Conservation (phyloP, 495 filamentous ascomycete species). For the Xylaria telfairii region DNA sequence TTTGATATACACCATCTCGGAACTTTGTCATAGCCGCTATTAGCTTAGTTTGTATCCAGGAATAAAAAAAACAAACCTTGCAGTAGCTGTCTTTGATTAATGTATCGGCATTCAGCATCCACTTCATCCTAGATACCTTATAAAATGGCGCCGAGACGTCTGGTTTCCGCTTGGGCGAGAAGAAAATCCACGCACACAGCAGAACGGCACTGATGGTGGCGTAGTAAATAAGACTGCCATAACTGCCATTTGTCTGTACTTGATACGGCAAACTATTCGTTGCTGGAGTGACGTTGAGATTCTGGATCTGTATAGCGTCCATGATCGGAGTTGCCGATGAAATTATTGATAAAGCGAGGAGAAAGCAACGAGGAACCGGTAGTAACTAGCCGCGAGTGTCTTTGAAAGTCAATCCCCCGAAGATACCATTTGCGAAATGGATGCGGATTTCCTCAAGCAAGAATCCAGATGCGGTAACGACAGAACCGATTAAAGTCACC, state of each 20-base stretch:
- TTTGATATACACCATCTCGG: constrained; percentile 42
- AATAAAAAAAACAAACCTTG: constrained; percentile 31
- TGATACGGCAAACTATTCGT: constrained; percentile 28
- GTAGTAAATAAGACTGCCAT: constrained; percentile 40
- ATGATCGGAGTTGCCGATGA: constrained; percentile 8
- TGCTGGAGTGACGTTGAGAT: constrained; percentile 31
- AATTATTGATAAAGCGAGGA: neutral
- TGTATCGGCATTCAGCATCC: constrained; percentile 45
- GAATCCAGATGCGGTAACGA: neutral
- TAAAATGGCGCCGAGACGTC: constrained; percentile 40
- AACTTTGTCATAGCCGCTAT: constrained; percentile 33
- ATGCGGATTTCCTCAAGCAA: neutral
- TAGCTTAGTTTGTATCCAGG: neutral
- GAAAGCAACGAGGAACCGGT: neutral
- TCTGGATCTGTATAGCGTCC: constrained; percentile 30
- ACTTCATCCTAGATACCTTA: constrained; percentile 41
- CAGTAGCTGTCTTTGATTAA: constrained; percentile 43
- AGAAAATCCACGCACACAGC: constrained; percentile 38
- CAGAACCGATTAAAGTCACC: neutral
- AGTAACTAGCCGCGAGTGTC: neutral
- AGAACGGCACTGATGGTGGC: constrained; percentile 33
- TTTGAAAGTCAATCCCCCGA: neutral
- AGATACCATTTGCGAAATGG: constrained; percentile 9
- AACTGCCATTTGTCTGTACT: constrained; percentile 29
- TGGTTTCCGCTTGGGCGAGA: constrained; percentile 31